Evolutionary conservation across 768 basidiomycete species (phyloP), one percentile per base, ranked within the genome.

Genomic region (Harrya chromipes): DNA sequence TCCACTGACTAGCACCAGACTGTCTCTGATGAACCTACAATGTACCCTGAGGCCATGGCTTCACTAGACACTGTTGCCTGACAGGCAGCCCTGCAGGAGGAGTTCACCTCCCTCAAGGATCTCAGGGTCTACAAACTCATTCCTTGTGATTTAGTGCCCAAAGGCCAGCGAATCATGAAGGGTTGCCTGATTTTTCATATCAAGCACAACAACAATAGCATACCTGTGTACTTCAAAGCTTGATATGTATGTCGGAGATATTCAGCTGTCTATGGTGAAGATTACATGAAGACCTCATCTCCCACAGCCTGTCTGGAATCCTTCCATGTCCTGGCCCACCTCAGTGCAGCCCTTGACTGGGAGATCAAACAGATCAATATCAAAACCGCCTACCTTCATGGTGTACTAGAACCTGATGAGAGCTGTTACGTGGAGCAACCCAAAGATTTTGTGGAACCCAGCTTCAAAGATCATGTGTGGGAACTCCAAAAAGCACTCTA

Each of bases 211-310:
- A 43, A 42, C 10, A 0, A 31, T 38, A 43, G 52, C 0, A 11
- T 3, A 1, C 52, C 63, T 0, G 49, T 58, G 0, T 43, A 64
- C 13, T 66, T 64, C 52, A 78, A 78, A 52, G 71, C 69, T 0
- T 60, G 70, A 0, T 65, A 71, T 21, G 72, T 80, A 1, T 69
- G 73, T 21, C 66, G 72, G 46, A 76, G 79, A 0, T 75, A 64
- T 55, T 55, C 72, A 20, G 74, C 76, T 44, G 55, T 71, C 0
- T 70, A 60, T 24, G 76, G 78, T 0, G 51, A 62, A 8, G 76
- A 80, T 43, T 80, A 71, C 49, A 63, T 58, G 0, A 65, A 70
- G 33, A 75, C 74, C 0, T 73, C 70, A 37, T 73, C 76, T 37
- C 72, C 72, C 1, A 71, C 68, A 12, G 68, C 69, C 13, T 63